These are phyloP conservation scores for Penicillium fuscoglaucum DNA, from an alignment of 2,329 filamentous ascomycete species.

Conservation along the genomic window DNA sequence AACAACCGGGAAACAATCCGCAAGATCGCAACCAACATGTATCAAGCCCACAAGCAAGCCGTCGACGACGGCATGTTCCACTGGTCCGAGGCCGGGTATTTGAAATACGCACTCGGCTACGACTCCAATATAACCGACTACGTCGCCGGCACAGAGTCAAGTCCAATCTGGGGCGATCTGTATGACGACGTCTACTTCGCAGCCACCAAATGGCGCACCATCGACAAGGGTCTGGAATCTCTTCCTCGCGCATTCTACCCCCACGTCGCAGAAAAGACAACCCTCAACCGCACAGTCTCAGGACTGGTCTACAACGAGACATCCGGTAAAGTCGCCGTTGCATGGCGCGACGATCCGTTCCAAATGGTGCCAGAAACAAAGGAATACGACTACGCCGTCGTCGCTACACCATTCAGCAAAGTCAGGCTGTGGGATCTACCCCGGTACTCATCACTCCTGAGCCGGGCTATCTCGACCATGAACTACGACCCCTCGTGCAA, in stretches of 20 bases:
- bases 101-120: conserved; percentile 59
- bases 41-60: conserved; percentile 55
- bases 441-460: conserved; percentile 51
- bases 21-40: conserved; percentile 40
- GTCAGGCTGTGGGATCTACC: conserved; percentile 64
- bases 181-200: conserved; percentile 62
- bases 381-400: conserved; percentile 66
- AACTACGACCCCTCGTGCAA: conserved; percentile 56
- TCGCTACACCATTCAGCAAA: conserved; percentile 64
- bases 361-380: conserved; percentile 47
- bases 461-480: conserved; percentile 50
- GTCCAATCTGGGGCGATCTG: conserved; percentile 52
- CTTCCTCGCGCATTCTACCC: conserved; percentile 65
- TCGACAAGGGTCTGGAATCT: conserved; percentile 61
- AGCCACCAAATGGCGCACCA: conserved; percentile 63
- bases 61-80: conserved; percentile 59
- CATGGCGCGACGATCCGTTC: conserved; percentile 52
- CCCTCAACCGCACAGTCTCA: conserved; percentile 58
- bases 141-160: conserved; percentile 46
- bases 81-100: conserved; percentile 65
- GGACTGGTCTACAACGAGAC: conserved; percentile 56
- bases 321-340: conserved; percentile 57
- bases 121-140: conserved; percentile 58
- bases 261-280: conserved; percentile 58
- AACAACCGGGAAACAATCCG: conserved; percentile 28